Base-by-base conservation (phyloP, 805 yeast genomes). In the Metschnikowia vanudenii region DNA sequence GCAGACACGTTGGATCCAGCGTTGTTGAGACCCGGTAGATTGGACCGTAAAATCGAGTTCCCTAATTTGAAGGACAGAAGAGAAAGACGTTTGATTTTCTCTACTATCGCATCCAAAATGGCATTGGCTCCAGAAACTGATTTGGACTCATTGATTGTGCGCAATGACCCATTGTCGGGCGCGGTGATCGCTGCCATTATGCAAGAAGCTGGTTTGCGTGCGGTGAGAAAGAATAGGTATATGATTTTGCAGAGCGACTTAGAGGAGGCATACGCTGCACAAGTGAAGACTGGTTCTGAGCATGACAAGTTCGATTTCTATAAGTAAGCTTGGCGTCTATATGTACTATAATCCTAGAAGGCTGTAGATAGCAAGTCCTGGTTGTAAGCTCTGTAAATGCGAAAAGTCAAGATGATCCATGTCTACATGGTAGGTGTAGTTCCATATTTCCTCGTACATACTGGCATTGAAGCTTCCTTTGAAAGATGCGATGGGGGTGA, bases 1-100 rank as follows among this genome's bases (percentile, higher is more conserved):
- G 96, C 97, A n/a, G 99, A 94, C 65, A 94, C 99, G 2, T 80
- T 94, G 58, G 99, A 94, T 70, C 99, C 99, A 4, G 99, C 99
- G 11, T 76, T 94, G 57, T 80, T 94, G 67, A 87, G 99, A 74
- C 97, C 99, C 16, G 99, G 99, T 56, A 87, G 99, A 74, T 79
- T 94, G 66, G 99, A 94, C 69, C 82, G 99, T 68, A 95, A 95
- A 69, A 95, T 94, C 58, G 99, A 94, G 69, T 95, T 94, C 69
- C 99, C 99, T 41, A 83, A 89, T 17, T 76, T 94, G 67, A 87
- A 95, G 62, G 99, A 94, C 66, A 84, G 99, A 72, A 85, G 99
- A 72, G 99, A 94, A 67, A 86, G 99, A 69, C 87, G 99, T 64
- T 80, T 94, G 65, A 95, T 94, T 57, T 94, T 95, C 69, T 81